A percentile compares a stretch with the other conserved stretches of the same genome.
Evolutionary conservation across 2,329 filamentous ascomycete genomes (phyloP).

Genomic region (Graphilbum sp.): DNA sequence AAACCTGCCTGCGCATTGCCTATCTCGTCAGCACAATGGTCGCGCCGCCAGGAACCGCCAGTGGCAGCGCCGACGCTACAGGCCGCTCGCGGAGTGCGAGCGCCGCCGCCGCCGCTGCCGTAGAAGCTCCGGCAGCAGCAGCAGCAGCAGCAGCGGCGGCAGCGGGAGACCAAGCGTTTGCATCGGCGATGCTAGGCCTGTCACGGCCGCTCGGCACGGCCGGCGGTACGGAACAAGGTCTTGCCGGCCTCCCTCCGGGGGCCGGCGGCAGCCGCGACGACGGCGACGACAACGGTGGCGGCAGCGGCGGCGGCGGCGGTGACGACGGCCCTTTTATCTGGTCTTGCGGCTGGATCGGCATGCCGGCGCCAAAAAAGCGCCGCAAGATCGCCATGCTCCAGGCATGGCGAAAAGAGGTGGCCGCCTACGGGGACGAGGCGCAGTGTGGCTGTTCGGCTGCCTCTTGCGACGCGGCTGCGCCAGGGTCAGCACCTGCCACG

Average conservation of each 20-base stretch:
- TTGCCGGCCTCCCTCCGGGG: too few relatives aligned
- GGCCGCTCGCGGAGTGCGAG: neutral
- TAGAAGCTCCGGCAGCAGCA: too few relatives aligned
- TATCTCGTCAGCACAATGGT: conserved; percentile 11
- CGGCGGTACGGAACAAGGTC: too few relatives aligned
- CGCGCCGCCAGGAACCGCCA: neutral
- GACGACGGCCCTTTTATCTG: neutral
- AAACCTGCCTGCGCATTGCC: conserved; percentile 11
- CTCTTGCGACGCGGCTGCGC: neutral
- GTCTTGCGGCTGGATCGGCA: conserved; percentile 6
- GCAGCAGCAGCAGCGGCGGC: neutral
- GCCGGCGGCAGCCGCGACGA: too few relatives aligned
- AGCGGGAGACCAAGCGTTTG: too few relatives aligned
- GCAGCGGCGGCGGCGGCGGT: neutral
- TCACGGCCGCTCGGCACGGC: too few relatives aligned
- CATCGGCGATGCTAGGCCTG: too few relatives aligned
- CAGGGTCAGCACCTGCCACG: neutral
- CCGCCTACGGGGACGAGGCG: conserved; percentile 13
- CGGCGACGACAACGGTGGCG: too few relatives aligned
- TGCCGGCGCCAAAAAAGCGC: conserved; percentile 6
- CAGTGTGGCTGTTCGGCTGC: conserved; percentile 17
- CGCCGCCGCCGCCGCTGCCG: neutral
- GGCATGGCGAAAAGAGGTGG: conserved; percentile 34
- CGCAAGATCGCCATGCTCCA: conserved; percentile 22
- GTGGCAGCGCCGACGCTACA: neutral